These are phyloP conservation scores for Trichoderma reesei DNA, from an alignment of 495 filamentous ascomycete species.

Conservation along the genomic window DNA sequence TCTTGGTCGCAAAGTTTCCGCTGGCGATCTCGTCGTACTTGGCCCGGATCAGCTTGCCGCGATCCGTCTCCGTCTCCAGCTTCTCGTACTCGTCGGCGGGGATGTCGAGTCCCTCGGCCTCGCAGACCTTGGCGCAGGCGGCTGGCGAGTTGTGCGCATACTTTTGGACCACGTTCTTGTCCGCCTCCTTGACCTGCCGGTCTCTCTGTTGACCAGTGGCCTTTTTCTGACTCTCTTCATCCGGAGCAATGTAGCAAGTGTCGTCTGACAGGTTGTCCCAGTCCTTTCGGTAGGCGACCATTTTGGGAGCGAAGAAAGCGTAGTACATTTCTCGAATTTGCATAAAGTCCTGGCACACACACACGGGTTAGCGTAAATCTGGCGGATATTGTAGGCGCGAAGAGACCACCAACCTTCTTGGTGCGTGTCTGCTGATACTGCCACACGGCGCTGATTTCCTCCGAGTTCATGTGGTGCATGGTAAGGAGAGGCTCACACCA, in stretches of 20 bases:
- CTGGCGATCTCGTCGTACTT: slow-evolving; percentile 18
- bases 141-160: slow-evolving; percentile 28
- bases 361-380: neutral
- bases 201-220: slow-evolving; percentile 15
- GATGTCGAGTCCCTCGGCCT: slow-evolving; percentile 20
- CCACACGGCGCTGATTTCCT: slow-evolving; percentile 48
- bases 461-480: slow-evolving; percentile 48
- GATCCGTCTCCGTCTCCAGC: slow-evolving; percentile 20
- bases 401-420: neutral
- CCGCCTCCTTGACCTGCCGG: slow-evolving; percentile 23
- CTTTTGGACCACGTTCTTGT: slow-evolving; percentile 29
- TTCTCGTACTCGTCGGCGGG: slow-evolving; percentile 19
- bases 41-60: slow-evolving; percentile 16
- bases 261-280: slow-evolving; percentile 38
- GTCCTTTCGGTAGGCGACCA: slow-evolving; percentile 26
- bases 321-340: slow-evolving; percentile 34
- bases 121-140: slow-evolving; percentile 32
- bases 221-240: slow-evolving; percentile 18
- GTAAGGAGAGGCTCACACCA: slow-evolving; percentile 54
- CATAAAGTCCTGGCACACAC: slow-evolving; percentile 19
- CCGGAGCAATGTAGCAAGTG: slow-evolving; percentile 27
- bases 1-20: slow-evolving; percentile 1
- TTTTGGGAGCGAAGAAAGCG: slow-evolving; percentile 25
- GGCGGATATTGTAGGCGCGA: neutral
- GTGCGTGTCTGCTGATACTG: slow-evolving; percentile 45